Base-by-base conservation (phyloP, 2,329 filamentous ascomycete genomes). In the Calonectria ilicicola region DNA sequence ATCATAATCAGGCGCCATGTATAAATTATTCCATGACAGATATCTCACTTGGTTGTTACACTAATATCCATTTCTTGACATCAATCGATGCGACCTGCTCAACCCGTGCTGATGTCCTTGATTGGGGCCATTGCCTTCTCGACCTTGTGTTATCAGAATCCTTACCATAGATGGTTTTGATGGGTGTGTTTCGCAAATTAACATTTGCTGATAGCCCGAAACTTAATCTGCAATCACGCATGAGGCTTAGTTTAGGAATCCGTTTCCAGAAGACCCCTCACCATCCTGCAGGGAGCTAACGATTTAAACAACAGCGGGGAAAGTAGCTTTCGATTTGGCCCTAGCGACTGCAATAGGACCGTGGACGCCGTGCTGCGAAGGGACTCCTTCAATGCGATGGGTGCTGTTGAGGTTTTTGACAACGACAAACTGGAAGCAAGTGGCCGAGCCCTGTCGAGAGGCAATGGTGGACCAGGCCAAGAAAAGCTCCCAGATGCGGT, bases 401-500 rank as follows among this genome's bases (percentile, higher is more conserved):
- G 92, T 95, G 46, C 93, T 93, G 89, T 98, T 98, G 85, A 97
- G 90, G 88, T 98, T 98, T 92, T 98, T 98, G 85, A 97, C 94
- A 74, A 96, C 86, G 35, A 92, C 93, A 82, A 98, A 94, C 88
- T 98, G 95, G 88, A 92, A 98, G 90, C 95, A 97, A 49, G 94
- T 96, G 66, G 95, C 95, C 80, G 89, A 89, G 79, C 95, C 95
- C 86, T 98, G 95, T 83, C 95, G 93, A 47, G 95, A 95, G 83
- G 91, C 90, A 83, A 98, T 98, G 84, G 93, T 95, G 35, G 94
- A 95, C 84, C 92, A 96, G 77, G 94, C 94, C 74, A 98, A 91
- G 91, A 98, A 98, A 87, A 92, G 96, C 83, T 97, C 95, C 95
- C 95, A 98, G 84, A 97, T 97, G 84, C 96, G 93, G 91, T 94